These are phyloP conservation scores for Myochromella boudieri DNA, from an alignment of 768 basidiomycete species.

Conservation along the genomic window DNA sequence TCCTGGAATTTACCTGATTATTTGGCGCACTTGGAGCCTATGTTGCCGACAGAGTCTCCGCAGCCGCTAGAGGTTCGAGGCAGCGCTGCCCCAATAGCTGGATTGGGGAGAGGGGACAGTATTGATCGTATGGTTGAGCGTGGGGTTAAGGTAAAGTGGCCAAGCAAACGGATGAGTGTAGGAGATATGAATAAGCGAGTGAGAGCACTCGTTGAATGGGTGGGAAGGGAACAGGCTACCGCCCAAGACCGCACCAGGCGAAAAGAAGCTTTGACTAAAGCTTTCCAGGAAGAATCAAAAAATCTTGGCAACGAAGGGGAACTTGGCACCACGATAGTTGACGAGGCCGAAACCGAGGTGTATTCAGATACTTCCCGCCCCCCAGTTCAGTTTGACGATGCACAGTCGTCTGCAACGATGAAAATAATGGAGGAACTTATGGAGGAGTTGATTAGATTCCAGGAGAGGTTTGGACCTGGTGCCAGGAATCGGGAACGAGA, in stretches of 20 bases:
- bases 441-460: constrained; percentile 85
- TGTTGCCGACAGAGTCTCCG: constrained; percentile 77
- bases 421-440: constrained; percentile 90
- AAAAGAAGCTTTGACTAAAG: constrained; percentile 63
- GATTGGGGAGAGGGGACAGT: constrained; percentile 47
- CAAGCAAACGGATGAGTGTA: constrained; percentile 92
- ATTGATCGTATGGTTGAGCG: constrained; percentile 66
- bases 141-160: constrained; percentile 90
- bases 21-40: constrained; percentile 79
- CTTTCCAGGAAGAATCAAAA: constrained; percentile 36
- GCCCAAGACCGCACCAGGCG: constrained; percentile 71
- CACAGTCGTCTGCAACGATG: constrained; percentile 50
- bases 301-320: constrained; percentile 14
- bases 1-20: constrained; percentile 95
- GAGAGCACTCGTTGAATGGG: constrained; percentile 87
- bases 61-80: constrained; percentile 72
- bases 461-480: constrained; percentile 76
- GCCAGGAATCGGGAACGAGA: constrained; percentile 53
- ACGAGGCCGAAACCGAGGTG: constrained; percentile 11
- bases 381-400: constrained; percentile 12
- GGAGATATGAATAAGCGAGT: constrained; percentile 97
- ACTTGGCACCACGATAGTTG: constrained; percentile 18
- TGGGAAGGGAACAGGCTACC: constrained; percentile 83
- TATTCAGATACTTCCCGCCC: not conserved
- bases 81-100: constrained; percentile 20